Conservation (phyloP, 2,329 filamentous ascomycete species). For the Raffaelea arxii region DNA sequence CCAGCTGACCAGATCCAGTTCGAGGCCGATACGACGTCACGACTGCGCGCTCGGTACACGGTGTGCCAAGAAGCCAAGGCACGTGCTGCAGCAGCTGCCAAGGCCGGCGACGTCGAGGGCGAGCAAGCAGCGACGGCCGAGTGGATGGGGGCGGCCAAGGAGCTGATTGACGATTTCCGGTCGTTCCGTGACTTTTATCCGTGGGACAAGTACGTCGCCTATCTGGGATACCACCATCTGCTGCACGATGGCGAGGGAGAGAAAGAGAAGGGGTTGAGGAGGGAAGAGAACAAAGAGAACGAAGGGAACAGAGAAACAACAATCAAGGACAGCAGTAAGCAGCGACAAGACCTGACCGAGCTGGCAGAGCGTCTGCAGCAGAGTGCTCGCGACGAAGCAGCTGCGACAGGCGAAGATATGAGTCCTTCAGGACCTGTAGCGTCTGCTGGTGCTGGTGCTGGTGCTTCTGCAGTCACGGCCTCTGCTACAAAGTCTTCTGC, state of each 20-base stretch:
- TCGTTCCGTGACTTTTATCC: slow-evolving; percentile 55
- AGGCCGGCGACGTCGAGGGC: slow-evolving; percentile 16
- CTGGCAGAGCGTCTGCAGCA: slow-evolving; percentile 47
- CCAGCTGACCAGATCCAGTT: slow-evolving; percentile 17
- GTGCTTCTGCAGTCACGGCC: slow-evolving; percentile 10
- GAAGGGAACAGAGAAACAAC: slow-evolving; percentile 1
- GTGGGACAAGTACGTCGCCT: slow-evolving; percentile 55
- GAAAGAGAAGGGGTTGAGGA: slow-evolving; percentile 10
- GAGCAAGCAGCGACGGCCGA: slow-evolving; percentile 31
- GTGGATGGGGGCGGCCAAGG: slow-evolving; percentile 51
- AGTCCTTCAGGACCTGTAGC: background rate
- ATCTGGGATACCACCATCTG: slow-evolving; percentile 33
- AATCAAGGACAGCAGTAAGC: slow-evolving; percentile 3
- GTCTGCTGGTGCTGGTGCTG: background rate
- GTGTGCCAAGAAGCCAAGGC: slow-evolving; percentile 30
- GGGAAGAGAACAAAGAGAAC: background rate
- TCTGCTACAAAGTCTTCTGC: slow-evolving; percentile 19
- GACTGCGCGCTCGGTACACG: slow-evolving; percentile 27
- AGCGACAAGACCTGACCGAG: slow-evolving; percentile 36
- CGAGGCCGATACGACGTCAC: slow-evolving; percentile 17
- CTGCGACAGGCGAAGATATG: too few species aligned
- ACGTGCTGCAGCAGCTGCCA: slow-evolving; percentile 13
- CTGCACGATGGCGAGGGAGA: slow-evolving; percentile 25
- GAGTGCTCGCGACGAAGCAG: too few species aligned
- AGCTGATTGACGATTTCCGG: slow-evolving; percentile 54